phyloP scores from a whole-genome alignment of 2,329 filamentous ascomycete genomes.

The Tolypocladium cylindrosporum region DNA sequence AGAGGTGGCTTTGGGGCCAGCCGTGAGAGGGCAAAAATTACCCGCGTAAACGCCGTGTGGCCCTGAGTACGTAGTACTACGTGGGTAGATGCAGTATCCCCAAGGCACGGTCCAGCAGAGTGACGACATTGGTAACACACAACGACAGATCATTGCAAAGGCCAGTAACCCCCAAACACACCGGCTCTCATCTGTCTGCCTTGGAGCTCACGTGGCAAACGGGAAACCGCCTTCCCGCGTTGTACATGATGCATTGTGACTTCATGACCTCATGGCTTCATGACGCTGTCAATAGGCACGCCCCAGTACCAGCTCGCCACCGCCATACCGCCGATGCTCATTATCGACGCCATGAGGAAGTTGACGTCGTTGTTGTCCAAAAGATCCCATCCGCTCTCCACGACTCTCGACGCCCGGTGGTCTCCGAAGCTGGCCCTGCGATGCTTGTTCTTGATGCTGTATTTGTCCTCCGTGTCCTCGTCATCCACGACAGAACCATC shows the following conservation, averaged over 20 bases:
- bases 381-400: constrained; percentile 60
- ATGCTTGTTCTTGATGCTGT: constrained; percentile 39
- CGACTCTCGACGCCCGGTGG: constrained; percentile 48
- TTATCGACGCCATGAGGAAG: constrained; percentile 74
- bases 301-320: constrained; percentile 52
- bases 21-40: neutral
- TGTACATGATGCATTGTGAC: neutral
- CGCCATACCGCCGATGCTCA: constrained; percentile 71
- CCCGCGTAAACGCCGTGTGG: neutral
- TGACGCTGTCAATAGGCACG: constrained; percentile 36
- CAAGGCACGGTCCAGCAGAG: neutral
- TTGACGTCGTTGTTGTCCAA: constrained; percentile 97
- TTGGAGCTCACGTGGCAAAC: neutral
- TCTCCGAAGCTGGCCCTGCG: constrained; percentile 43
- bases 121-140: neutral
- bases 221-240: neutral
- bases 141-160: neutral
- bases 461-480: constrained; percentile 28
- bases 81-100: neutral
- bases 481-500: constrained; percentile 22
- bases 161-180: neutral
- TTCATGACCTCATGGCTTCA: constrained; percentile 10
- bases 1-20: neutral
- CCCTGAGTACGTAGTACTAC: neutral
- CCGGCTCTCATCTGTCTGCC: neutral